Percentiles rank a stretch among this genome's conserved stretches.
phyloP scores from a whole-genome alignment of 139 green algal species.

The Trebouxia sp. region DNA sequence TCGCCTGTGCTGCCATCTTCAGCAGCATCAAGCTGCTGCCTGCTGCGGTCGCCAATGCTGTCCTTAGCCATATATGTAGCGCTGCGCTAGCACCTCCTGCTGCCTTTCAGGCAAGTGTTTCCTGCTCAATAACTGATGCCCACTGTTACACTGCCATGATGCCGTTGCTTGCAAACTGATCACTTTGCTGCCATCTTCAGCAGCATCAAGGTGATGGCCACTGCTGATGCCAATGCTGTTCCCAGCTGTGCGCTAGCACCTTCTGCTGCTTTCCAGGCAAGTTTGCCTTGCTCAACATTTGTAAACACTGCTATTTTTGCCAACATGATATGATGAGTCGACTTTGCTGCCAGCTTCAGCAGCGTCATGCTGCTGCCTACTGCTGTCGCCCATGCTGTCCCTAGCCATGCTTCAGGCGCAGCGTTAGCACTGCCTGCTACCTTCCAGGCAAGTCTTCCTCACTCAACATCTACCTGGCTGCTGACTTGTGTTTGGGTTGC shows the following conservation, averaged over 20 bases:
- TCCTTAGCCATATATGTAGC: slow-evolving; percentile 18
- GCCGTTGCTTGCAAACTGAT: no score
- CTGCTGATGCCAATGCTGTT: neutral
- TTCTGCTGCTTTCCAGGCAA: slow-evolving; percentile 42
- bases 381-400: slow-evolving; percentile 4
- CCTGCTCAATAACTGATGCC: neutral
- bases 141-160: neutral
- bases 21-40: slow-evolving; percentile 30
- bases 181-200: no score
- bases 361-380: slow-evolving; percentile 29
- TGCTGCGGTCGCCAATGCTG: neutral
- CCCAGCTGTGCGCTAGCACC: slow-evolving; percentile 27
- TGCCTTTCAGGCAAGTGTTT: slow-evolving; percentile 43
- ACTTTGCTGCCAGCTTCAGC: neutral
- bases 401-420: slow-evolving; percentile 20
- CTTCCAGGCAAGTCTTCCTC: slow-evolving; percentile 39
- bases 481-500: no score
- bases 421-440: slow-evolving; percentile 40
- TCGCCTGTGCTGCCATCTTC: slow-evolving; percentile 11
- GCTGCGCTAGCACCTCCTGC: slow-evolving; percentile 37
- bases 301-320: neutral
- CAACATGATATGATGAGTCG: no score
- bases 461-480: neutral
- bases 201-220: slow-evolving; percentile 25
- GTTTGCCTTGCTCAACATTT: neutral